Evolutionary conservation across 768 basidiomycete species (phyloP), one percentile per base, ranked within the genome.

Genomic region (Psilocybe cubensis): DNA sequence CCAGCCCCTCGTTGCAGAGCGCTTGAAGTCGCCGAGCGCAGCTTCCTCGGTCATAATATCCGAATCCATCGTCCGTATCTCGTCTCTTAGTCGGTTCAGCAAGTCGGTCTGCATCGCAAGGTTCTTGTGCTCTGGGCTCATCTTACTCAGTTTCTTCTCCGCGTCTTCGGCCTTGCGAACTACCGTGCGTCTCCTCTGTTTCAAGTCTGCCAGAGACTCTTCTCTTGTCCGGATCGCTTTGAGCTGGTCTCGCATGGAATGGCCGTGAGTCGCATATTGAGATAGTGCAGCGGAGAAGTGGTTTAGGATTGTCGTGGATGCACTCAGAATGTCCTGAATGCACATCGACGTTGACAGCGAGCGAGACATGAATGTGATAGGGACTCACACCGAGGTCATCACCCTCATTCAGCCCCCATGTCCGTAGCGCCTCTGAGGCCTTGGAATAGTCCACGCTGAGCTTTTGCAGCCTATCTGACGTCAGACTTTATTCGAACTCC

Each of bases 71-170:
- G 70, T 64, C 1, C 86, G 77, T 51, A 96, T 96, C 67, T 96
- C 89, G 14, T 88, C 87, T 51, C 88, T 82, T 25, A 96, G 73
- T 12, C 76, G 75, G 62, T 87, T 87, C 44, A 97, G 73, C 1
- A 78, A 70, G 23, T 94, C 92, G 1, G 87, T 89, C 71, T 96
- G 95, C 53, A 76, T 63, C 2, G 75, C 73, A 31, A 94, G 74
- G 63, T 91, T 90, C 79, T 96, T 98, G 76, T 96, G 85, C 70
- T 95, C 92, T 0, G 90, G 81, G 60, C 82, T 83, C 94, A 97
- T 96, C 76, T 89, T 96, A 72, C 80, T 84, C 33, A 98, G 81
- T 69, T 96, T 96, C 77, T 82, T 91, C 63, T 96, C 94, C 2
- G 92, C 94, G 17, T 83, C 73, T 53, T 96, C 94, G 0, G 94